Evolutionary conservation across 331 rosid genomes (phyloP).

Genomic region (Acacia pycnantha): DNA sequence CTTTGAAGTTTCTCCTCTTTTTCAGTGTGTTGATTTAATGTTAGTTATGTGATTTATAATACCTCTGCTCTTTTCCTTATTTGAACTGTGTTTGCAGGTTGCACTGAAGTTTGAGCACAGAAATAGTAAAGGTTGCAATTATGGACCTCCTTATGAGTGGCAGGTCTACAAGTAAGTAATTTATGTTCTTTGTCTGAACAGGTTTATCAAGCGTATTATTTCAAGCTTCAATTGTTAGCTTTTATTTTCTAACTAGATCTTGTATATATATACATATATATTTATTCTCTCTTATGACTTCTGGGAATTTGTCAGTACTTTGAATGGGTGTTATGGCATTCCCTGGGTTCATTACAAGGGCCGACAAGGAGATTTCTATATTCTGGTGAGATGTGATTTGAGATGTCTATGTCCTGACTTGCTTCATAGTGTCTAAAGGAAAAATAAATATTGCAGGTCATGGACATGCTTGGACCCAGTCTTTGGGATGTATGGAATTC

Average conservation of each 20-base stretch:
- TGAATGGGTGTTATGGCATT: conserved; percentile 91
- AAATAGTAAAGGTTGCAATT: conserved; percentile 94
- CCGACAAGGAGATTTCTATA: conserved; percentile 93
- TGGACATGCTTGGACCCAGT: conserved; percentile 99
- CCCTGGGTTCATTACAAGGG: conserved; percentile 96
- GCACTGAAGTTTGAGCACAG: conserved; percentile 93
- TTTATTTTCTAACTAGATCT: conserved; percentile 10
- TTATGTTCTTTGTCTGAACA: conserved; percentile 12
- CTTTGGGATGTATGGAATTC: conserved; percentile 95
- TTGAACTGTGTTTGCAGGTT: conserved; percentile 58
- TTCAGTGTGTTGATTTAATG: conserved; percentile 1
- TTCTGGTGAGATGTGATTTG: conserved; percentile 68
- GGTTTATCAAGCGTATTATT: conserved; percentile 4
- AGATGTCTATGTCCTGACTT: conserved; percentile 24
- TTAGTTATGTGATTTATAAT: conserved; percentile 2
- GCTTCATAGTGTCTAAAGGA: conserved; percentile 34
- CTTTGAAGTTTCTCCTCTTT: conserved; percentile 22
- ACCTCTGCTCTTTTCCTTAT: conserved; percentile 19
- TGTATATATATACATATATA: not conserved
- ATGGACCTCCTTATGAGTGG: conserved; percentile 98
- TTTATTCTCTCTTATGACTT: conserved; percentile 29
- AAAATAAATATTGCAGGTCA: conserved; percentile 57
- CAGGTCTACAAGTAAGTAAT: conserved; percentile 78
- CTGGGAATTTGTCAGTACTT: conserved; percentile 46
- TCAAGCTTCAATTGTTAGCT: conserved; percentile 6